Evolutionary conservation across 495 filamentous ascomycete genomes (phyloP), one percentile per base, ranked within the genome.

Genomic region (Podospora pseudoanserina): DNA sequence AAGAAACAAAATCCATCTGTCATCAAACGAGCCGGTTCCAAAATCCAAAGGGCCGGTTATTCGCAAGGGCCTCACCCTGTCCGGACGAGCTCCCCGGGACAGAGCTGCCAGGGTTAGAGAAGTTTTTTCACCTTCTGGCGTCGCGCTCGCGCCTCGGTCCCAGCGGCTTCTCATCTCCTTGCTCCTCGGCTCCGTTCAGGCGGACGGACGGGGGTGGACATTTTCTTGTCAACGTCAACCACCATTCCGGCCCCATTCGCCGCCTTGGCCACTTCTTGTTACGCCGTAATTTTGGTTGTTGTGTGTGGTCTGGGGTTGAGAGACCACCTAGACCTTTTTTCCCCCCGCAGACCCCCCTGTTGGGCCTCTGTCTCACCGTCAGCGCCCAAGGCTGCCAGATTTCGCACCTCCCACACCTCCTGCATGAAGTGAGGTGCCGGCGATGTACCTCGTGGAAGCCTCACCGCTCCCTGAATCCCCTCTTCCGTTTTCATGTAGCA

Each of bases 331-430:
- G 34, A 11, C 11, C 32, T 39, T 39, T 11, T 11, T 58, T 18
- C 5, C 7, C 56, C 15, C 56, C 7, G 18, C 30, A 32, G 30
- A 32, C 30, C 30, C 56, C 19, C 56, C 60, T 28, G 26, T 34
- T 30, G 26, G 60, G 23, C 16, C 18, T 27, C 7, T 26, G 26
- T n/a, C 60, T n/a, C 60, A 30, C 30, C 26, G 16, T 62, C 60
- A 62, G 60, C 60, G 60, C 60, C 60, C 60, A 62, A 62, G 60
- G 60, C 60, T 62, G 23, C 60, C 60, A 62, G 60, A 62, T 62
- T 32, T 58, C 55, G 55, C 55, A 58, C 55, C 55, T 26, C n/a
- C 55, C 30, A 49, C 39, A 49, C 39, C 39, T 23, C 56, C 19
- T 59, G 56, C 56, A 26, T 20, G 26, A 59, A 59, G 19, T 27